Percentiles rank a stretch among this genome's conserved stretches.
These are phyloP conservation scores for Cryomyces antarcticus DNA, from an alignment of 495 filamentous ascomycete genomes.

Conservation along the genomic window DNA sequence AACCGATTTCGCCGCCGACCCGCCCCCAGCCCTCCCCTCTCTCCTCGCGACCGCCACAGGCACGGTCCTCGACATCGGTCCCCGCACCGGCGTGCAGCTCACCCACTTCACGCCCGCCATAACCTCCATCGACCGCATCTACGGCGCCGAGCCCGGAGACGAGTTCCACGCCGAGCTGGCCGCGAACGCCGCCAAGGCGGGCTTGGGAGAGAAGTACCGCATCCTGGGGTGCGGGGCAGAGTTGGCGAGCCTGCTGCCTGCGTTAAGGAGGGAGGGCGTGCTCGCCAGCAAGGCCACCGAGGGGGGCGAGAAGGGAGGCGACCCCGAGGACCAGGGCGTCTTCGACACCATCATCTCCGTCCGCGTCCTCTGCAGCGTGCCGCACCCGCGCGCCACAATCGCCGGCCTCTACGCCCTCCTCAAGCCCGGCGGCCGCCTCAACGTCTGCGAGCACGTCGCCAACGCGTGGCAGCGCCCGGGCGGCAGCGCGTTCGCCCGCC, in stretches of 20 bases:
- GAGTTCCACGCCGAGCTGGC: conserved; percentile 15
- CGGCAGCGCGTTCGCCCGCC: conserved; percentile 7
- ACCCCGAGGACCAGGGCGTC: conserved; percentile 3
- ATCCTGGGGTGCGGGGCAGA: conserved; percentile 19
- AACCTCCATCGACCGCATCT: conserved; percentile 11
- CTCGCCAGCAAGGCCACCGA: conserved; percentile 3
- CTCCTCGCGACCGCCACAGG: not conserved
- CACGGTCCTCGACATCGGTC: conserved; percentile 17
- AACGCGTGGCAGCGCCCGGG: conserved; percentile 12
- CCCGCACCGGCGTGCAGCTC: conserved; percentile 16
- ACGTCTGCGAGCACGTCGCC: conserved; percentile 21
- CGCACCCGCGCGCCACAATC: conserved; percentile 12
- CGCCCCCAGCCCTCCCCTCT: not conserved
- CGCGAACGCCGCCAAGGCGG: conserved; percentile 8
- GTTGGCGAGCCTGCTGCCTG: conserved; percentile 12
- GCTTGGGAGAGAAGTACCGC: conserved; percentile 16
- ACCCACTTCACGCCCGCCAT: conserved; percentile 6
- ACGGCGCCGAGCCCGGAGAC: conserved; percentile 19
- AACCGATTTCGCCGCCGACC: too few relatives aligned
- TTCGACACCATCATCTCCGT: conserved; percentile 22
- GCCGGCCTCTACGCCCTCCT: conserved; percentile 15
- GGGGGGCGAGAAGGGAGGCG: not conserved
- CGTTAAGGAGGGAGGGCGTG: conserved; percentile 10
- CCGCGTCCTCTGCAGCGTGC: conserved; percentile 20
- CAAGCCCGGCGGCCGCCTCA: conserved; percentile 22